Base-by-base conservation (phyloP, 2,329 filamentous ascomycete genomes). In the Seiridium unicorne region DNA sequence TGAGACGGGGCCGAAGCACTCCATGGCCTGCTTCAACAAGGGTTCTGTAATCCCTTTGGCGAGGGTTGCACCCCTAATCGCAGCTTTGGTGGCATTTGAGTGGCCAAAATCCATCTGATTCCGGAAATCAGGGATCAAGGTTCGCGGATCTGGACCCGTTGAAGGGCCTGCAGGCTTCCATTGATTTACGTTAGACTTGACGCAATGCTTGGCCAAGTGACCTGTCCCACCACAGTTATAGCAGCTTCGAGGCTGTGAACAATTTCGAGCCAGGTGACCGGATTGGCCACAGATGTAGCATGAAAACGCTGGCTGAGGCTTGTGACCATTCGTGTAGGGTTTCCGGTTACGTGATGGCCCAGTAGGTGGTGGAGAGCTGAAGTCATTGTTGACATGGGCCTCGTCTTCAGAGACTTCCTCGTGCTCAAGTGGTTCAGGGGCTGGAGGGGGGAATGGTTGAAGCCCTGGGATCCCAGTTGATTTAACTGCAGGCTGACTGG, bases 1-100 rank as follows among this genome's bases (percentile, higher is more conserved):
- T 11, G 55, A 49, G 18, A 58, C 46, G 4, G 55, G 32, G 13
- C 55, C 55, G 42, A 58, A 58, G 8, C 40, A 44, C 18, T 49
- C 46, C 55, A 58, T 58, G 11, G 55, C 55, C 32, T 58, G 44
- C 34, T 35, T 18, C 34, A 58, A 44, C 31, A 58, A 35, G 8
- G 55, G 55, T n/a, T 42, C 55, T 5, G 55, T 58, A 18, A 58
- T 58, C 32, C 55, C 55, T n/a, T 46, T 26, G 11, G 55, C 55
- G 26, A 58, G 46, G 4, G 55, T 58, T n/a, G 55, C 55, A 3
- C 46, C 46, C 34, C 46, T 49, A 36, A 58, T 58, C 10, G 44
- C 40, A 6, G 36, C 55, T 9, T 44, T 44, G 9, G 49, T 53
- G 11, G n/a, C 31, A 36, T n/a, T 38, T 32, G 32, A 9, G 9